Base-by-base conservation (phyloP, 2,329 filamentous ascomycete species). In the Aspergillus novofumigatus region DNA sequence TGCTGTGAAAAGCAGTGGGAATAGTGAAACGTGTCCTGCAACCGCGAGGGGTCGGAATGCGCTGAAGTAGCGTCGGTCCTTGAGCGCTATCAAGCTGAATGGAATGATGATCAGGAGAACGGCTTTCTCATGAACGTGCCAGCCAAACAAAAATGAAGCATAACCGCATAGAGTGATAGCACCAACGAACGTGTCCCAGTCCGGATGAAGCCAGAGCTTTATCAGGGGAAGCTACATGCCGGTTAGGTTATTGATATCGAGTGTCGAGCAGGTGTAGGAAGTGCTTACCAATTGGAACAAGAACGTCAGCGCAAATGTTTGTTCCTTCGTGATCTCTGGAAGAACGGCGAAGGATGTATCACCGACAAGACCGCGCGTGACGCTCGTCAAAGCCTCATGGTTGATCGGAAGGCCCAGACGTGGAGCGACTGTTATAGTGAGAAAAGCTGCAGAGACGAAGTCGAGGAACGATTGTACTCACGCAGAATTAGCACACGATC, bases 71-170 rank as follows among this genome's bases (percentile, higher is more conserved):
- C 94, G 87, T 52, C 94, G 86, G 72, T 97, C 92, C 71, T 89
- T 89, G 52, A 97, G 84, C 0, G 93, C 92, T 59, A 97, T 88
- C 59, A 99, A 83, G 65, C 90, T 95, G 79, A 97, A 97, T 0
- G 94, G 94, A 51, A 97, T 90, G 63, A 99, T 92, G 69, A 97
- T 89, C 21, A 97, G 84, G 23, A 99, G 83, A 56, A 99, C 90
- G 1, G 94, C 94, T 75, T 99, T 99, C 72, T 99, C 94, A 68
- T 99, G 94, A 8, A 99, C 94, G 70, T 99, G 94, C 92, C 93
- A 99, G 56, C 94, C 93, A 66, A 97, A 97, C 9, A 99, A 82
- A 77, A 99, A 99, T 0, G 93, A 97, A 0, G 93, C 90, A 70
- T 97, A 99, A 57, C 91, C 94, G 69, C 94, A 97, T 17, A 97